Evolutionary conservation across 2,329 filamentous ascomycete genomes (phyloP).

Genomic region (Penicillium sp.): DNA sequence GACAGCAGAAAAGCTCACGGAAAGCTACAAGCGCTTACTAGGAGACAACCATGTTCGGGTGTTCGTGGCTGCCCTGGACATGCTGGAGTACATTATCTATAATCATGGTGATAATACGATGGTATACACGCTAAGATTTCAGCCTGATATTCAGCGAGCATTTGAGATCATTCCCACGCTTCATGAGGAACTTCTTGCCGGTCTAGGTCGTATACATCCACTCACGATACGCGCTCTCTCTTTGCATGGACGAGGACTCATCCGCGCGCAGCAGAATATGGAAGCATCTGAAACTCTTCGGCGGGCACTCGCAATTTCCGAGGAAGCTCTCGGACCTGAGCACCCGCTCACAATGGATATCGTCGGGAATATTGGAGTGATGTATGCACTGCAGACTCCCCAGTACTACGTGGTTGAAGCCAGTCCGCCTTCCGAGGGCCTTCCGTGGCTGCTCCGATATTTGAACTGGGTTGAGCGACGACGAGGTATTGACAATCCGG

Average conservation of each 20-base stretch:
- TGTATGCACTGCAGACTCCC: slow-evolving; percentile 29
- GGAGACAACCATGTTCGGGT: slow-evolving; percentile 34
- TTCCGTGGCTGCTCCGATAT: slow-evolving; percentile 35
- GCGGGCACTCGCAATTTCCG: slow-evolving; percentile 31
- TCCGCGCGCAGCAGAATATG: slow-evolving; percentile 21
- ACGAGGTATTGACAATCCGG: slow-evolving; percentile 25
- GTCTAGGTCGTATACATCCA: slow-evolving; percentile 28
- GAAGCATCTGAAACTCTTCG: slow-evolving; percentile 35
- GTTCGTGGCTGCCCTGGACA: slow-evolving; percentile 25
- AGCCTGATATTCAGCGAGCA: slow-evolving; percentile 20
- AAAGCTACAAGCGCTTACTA: slow-evolving; percentile 26
- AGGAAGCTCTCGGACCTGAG: slow-evolving; percentile 31
- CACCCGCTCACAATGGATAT: slow-evolving; percentile 33
- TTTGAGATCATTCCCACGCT: slow-evolving; percentile 19
- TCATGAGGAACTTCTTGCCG: slow-evolving; percentile 24
- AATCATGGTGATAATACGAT: slow-evolving; percentile 17
- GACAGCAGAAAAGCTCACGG: slow-evolving; percentile 26
- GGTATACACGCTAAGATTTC: slow-evolving; percentile 12
- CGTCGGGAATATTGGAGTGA: slow-evolving; percentile 32
- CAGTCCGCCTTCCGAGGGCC: slow-evolving; percentile 20
- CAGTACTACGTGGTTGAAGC: not conserved
- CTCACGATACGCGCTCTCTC: slow-evolving; percentile 30
- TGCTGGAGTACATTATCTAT: slow-evolving; percentile 28
- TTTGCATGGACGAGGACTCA: slow-evolving; percentile 26
- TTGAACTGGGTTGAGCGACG: slow-evolving; percentile 31